Base-by-base conservation (phyloP, 1,139 yeast species). In the Taphrina pruni region DNA sequence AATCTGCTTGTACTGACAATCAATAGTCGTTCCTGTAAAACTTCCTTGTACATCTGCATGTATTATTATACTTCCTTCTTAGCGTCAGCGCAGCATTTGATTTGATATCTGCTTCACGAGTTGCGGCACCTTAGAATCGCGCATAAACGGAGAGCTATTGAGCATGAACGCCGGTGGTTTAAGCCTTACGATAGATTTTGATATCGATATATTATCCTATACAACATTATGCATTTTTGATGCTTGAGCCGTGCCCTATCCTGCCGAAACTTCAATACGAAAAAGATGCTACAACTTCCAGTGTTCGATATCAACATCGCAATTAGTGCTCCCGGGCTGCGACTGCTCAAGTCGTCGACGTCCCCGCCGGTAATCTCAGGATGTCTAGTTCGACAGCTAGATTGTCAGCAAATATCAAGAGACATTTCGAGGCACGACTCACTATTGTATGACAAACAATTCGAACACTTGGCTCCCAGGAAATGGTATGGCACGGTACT, bases 401-500 rank as follows among this genome's bases (percentile, higher is more conserved):
- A 8, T 14, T 12, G 62, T 58, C 45, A 58, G 54, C 43, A 6
- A 17, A 12, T 45, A 39, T 39, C 3, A 2, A 9, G 48, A 45
- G 8, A 3, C 20, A 12, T 14, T 45, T 8, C n/a, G 48, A 7
- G 48, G 48, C 12, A 12, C 12, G 6, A 11, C 54, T 58, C 45
- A 58, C 62, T 64, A 41, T 65, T 61, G 55, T 70, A 56, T 12
- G 61, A 66, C 17, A 55, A 48, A 35, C 71, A 69, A 17, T 57
- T 57, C 14, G 38, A 35, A 35, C 98, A 93, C 77, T 89, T 89
- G 72, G 91, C 82, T 0, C 98, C 98, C 73, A 93, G 78, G 65
- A 92, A 88, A 78, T 93, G 97, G 78, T 89, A 93, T 6, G 85
- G 80, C 21, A 88, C 88, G 72, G 87, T 86, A 45, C 92, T 86